These are phyloP conservation scores for Aspergillus proliferans DNA, from an alignment of 2,329 filamentous ascomycete genomes.

Conservation along the genomic window DNA sequence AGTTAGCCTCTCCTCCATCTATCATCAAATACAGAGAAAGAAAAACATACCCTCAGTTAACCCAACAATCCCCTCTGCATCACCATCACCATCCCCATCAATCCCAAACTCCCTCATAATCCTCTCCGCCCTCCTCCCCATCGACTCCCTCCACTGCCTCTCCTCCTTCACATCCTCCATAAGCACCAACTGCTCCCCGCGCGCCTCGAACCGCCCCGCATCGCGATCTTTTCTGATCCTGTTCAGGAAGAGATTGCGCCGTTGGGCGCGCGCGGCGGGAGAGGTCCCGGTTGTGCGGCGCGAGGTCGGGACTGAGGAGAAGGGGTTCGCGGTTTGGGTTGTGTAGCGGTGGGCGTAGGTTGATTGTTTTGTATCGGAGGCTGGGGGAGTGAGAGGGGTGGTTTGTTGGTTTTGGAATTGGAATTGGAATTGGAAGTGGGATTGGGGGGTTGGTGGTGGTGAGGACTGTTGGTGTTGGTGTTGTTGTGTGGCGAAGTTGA, in stretches of 20 bases:
- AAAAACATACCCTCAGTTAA: neutral
- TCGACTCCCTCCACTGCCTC: slow-evolving; percentile 34
- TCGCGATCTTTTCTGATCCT: slow-evolving; percentile 37
- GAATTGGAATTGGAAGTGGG: neutral
- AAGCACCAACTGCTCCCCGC: slow-evolving; percentile 38
- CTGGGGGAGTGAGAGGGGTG: slow-evolving; percentile 9
- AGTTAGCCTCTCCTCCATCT: slow-evolving; percentile 2
- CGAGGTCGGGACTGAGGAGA: slow-evolving; percentile 3
- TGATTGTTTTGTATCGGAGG: slow-evolving; percentile 4
- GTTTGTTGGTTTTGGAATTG: slow-evolving; percentile 6
- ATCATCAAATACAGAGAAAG: neutral
- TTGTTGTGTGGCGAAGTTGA: slow-evolving; percentile 1
- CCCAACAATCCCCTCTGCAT: slow-evolving; percentile 14
- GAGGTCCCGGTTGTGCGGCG: slow-evolving; percentile 12
- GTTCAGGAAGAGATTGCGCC: slow-evolving; percentile 37
- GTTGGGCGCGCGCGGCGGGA: slow-evolving; percentile 25
- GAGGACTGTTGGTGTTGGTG: neutral
- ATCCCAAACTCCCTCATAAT: slow-evolving; percentile 11
- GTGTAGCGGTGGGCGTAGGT: slow-evolving; percentile 34
- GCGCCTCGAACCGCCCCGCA: slow-evolving; percentile 31
- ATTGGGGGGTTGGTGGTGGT: slow-evolving; percentile 1
- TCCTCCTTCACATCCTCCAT: slow-evolving; percentile 37
- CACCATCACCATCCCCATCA: slow-evolving; percentile 10
- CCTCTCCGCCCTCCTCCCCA: slow-evolving; percentile 28
- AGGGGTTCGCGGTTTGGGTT: slow-evolving; percentile 27